Conservation (phyloP, 2,329 filamentous ascomycete genomes). For the Monilinia fructicola region DNA sequence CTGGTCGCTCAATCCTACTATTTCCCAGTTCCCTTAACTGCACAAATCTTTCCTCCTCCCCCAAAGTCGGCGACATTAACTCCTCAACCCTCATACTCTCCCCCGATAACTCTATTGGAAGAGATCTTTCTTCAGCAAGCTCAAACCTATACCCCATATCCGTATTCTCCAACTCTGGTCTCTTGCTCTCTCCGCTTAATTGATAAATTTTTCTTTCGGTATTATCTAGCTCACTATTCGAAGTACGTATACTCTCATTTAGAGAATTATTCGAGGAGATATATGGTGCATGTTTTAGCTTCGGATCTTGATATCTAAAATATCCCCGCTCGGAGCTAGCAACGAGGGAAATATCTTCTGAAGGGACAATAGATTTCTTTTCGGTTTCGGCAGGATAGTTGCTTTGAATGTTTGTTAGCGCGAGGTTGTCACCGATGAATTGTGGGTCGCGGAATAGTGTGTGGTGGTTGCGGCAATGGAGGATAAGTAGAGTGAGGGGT, state of each 20-base stretch:
- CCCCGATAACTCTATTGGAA: background rate
- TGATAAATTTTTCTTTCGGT: background rate
- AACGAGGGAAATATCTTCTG: background rate
- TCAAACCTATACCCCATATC: background rate
- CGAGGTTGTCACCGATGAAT: background rate
- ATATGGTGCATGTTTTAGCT: background rate
- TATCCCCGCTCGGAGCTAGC: background rate
- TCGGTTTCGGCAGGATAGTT: background rate
- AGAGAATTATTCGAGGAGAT: background rate
- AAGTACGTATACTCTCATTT: background rate
- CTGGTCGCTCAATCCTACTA: background rate
- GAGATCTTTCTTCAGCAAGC: background rate
- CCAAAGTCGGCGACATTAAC: constrained; percentile 1
- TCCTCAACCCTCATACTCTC: background rate
- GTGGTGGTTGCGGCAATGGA: background rate
- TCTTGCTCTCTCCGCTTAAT: background rate
- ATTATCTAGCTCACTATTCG: background rate
- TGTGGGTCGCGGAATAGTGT: background rate
- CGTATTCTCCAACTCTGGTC: background rate
- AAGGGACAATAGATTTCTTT: background rate
- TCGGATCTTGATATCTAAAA: background rate
- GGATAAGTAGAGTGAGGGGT: background rate
- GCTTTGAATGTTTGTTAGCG: background rate
- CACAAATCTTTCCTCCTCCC: background rate
- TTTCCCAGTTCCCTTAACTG: background rate